Evolutionary conservation across 805 yeast species (phyloP).

Genomic region (Hagleromyces aurorensis): DNA sequence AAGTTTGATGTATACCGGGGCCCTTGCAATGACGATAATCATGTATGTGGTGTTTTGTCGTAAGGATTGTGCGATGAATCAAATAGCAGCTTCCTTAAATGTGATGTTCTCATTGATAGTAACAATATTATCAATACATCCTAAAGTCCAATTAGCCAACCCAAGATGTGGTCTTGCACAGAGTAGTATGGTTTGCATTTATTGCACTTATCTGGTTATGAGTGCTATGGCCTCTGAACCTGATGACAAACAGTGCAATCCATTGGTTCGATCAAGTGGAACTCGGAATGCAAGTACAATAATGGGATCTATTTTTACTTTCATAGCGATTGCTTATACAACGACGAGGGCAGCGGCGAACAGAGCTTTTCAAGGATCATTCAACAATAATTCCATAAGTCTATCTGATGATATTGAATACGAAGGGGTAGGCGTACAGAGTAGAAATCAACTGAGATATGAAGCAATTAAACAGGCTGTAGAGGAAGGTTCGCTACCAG

Average conservation of each 20-base stretch:
- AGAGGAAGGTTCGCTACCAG: slow-evolving; percentile 92
- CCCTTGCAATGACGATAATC: slow-evolving; percentile 61
- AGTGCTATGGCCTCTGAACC: slow-evolving; percentile 96
- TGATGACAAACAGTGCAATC: slow-evolving; percentile 88
- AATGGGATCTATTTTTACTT: slow-evolving; percentile 87
- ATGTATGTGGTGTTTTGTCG: slow-evolving; percentile 83
- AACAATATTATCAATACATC: slow-evolving; percentile 67
- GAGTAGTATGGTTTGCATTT: slow-evolving; percentile 88
- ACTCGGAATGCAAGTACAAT: slow-evolving; percentile 85
- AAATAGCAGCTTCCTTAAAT: slow-evolving; percentile 76
- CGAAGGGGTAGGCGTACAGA: slow-evolving; percentile 36
- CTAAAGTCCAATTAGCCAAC: slow-evolving; percentile 81
- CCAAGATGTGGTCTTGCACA: slow-evolving; percentile 97
- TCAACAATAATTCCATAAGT: slow-evolving; percentile 30
- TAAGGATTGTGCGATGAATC: slow-evolving; percentile 79
- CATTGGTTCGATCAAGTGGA: slow-evolving; percentile 79
- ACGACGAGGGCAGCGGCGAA: slow-evolving; percentile 94
- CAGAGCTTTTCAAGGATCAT: slow-evolving; percentile 48
- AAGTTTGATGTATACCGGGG: slow-evolving; percentile 67
- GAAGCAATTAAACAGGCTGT: slow-evolving; percentile 91
- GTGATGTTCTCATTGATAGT: slow-evolving; percentile 55
- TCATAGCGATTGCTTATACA: slow-evolving; percentile 92
- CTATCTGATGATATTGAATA: slow-evolving; percentile 30
- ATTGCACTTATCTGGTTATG: slow-evolving; percentile 84
- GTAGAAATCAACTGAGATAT: slow-evolving; percentile 65